These are phyloP conservation scores for Simplicillium aogashimaense DNA, from an alignment of 2,329 filamentous ascomycete genomes.

Conservation along the genomic window DNA sequence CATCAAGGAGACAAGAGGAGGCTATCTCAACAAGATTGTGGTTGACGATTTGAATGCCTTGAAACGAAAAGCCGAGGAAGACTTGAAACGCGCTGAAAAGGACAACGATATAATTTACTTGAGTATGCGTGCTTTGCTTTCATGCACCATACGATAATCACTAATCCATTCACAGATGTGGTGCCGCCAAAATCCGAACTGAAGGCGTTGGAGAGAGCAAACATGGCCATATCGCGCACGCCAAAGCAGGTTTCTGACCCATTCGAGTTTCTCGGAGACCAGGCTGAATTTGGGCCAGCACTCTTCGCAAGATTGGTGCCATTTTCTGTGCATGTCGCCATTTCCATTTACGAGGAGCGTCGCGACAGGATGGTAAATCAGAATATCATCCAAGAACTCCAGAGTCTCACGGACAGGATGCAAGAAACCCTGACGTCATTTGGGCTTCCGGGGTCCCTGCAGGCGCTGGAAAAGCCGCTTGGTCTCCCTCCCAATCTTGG, in stretches of 20 bases:
- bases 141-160: slow-evolving; percentile 14
- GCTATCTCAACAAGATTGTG: slow-evolving; percentile 72
- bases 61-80: slow-evolving; percentile 74
- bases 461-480: slow-evolving; percentile 89
- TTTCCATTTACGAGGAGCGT: slow-evolving; percentile 89
- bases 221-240: slow-evolving; percentile 73
- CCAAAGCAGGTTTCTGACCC: slow-evolving; percentile 78
- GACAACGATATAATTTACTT: slow-evolving; percentile 97
- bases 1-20: slow-evolving; percentile 64
- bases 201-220: slow-evolving; percentile 73
- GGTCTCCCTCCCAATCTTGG: slow-evolving; percentile 77
- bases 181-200: slow-evolving; percentile 86
- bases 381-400: slow-evolving; percentile 75
- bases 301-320: slow-evolving; percentile 88
- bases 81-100: slow-evolving; percentile 84
- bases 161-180: slow-evolving; percentile 42
- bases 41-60: slow-evolving; percentile 73
- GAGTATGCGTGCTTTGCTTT: slow-evolving; percentile 29
- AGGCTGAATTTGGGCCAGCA: slow-evolving; percentile 70
- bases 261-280: slow-evolving; percentile 68
- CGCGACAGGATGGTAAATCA: slow-evolving; percentile 85
- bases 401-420: slow-evolving; percentile 68
- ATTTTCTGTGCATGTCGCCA: slow-evolving; percentile 89
- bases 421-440: slow-evolving; percentile 72
- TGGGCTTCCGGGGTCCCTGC: slow-evolving; percentile 83